phyloP scores from a whole-genome alignment of 257 asterid genomes.

The Forsythia suspensa region DNA sequence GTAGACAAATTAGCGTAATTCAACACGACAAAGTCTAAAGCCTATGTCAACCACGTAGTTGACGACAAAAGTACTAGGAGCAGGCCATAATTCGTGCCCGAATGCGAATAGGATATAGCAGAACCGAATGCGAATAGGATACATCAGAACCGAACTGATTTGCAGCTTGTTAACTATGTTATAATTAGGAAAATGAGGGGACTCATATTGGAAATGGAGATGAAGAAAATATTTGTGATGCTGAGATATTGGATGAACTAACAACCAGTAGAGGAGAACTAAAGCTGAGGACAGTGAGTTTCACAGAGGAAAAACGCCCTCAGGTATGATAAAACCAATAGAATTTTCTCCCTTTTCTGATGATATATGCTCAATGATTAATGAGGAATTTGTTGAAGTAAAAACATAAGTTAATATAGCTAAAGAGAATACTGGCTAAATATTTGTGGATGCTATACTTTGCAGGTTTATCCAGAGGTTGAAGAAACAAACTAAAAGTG shows the following conservation, averaged over 20 bases:
- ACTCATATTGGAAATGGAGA: constrained; percentile 18
- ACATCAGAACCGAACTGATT: not conserved
- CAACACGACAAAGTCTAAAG: too few relatives aligned
- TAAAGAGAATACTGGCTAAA: not conserved
- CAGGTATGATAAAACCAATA: constrained; percentile 24
- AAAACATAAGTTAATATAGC: not conserved
- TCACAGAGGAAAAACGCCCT: constrained; percentile 35
- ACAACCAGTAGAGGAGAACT: constrained; percentile 65
- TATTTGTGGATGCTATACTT: not conserved
- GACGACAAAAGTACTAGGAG: too few relatives aligned
- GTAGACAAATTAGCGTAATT: too few relatives aligned
- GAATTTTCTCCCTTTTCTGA: not conserved
- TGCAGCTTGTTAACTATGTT: not conserved
- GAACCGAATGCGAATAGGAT: too few relatives aligned
- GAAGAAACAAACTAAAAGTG: constrained; percentile 25
- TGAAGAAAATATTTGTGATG: constrained; percentile 35
- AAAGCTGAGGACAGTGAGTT: constrained; percentile 43
- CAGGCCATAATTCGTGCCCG: too few relatives aligned
- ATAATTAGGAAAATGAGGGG: constrained; percentile 32
- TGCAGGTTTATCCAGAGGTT: constrained; percentile 36
- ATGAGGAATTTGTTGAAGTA: not conserved
- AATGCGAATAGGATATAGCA: too few relatives aligned
- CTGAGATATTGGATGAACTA: constrained; percentile 57
- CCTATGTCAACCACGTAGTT: too few relatives aligned
- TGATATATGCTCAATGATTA: not conserved